Conservation (phyloP, 2,329 filamentous ascomycete species). For the Metarhizium anisopliae region DNA sequence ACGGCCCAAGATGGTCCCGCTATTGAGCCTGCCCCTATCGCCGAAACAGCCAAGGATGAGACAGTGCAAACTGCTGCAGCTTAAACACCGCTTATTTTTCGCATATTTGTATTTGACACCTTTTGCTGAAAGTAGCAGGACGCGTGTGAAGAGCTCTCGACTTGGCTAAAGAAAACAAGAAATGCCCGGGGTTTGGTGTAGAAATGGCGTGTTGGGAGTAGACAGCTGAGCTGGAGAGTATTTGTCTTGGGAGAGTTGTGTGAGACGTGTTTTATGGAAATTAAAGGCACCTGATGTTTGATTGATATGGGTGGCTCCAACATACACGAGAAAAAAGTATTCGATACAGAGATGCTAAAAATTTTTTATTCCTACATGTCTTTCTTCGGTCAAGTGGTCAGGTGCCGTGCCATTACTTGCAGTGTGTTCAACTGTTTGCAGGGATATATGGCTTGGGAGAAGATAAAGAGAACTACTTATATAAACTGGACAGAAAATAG, state of each 20-base stretch:
- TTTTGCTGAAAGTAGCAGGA: not conserved
- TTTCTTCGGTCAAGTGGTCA: not conserved
- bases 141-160: not conserved
- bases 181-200: not conserved
- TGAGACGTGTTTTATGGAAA: not conserved
- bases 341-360: not conserved
- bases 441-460: not conserved
- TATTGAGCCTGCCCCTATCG: constrained; percentile 21
- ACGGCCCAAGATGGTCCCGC: constrained; percentile 21
- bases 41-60: constrained; percentile 19
- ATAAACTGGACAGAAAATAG: not conserved
- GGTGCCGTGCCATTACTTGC: not conserved
- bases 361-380: not conserved
- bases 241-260: not conserved
- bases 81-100: constrained; percentile 1
- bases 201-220: not conserved
- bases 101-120: not conserved
- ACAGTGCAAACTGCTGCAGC: constrained; percentile 17
- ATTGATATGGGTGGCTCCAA: not conserved
- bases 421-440: not conserved
- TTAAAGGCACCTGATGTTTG: not conserved
- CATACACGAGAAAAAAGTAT: not conserved
- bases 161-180: not conserved
- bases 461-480: not conserved
- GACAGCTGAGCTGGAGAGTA: not conserved